A percentile compares a stretch with the other conserved stretches of the same genome.
Conservation (phyloP, 148 eudicot genomes). For the Chenopodium suecicum region DNA sequence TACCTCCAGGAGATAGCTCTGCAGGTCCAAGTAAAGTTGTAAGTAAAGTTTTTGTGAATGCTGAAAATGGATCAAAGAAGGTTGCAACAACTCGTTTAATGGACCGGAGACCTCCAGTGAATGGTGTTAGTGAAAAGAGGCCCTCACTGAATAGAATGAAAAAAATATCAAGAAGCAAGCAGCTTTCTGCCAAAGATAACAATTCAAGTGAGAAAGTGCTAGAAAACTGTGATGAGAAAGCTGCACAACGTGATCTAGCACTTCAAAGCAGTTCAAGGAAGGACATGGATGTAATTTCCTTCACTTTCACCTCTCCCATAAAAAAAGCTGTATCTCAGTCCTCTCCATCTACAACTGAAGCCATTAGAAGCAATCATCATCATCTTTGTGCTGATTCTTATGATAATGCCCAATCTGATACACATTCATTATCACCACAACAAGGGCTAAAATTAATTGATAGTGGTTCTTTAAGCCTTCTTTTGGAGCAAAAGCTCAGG, state of each 20-base stretch:
- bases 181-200: constrained; percentile 27
- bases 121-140: constrained; percentile 42
- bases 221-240: constrained; percentile 38
- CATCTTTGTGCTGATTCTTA: constrained; percentile 21
- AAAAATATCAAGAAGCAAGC: constrained; percentile 46
- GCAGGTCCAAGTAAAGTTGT: constrained; percentile 50
- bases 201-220: constrained; percentile 33
- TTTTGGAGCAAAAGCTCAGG: constrained; percentile 87
- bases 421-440: constrained; percentile 36
- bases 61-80: constrained; percentile 45
- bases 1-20: constrained; percentile 31
- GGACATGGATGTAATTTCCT: constrained; percentile 85
- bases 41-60: constrained; percentile 49
- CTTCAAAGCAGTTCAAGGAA: constrained; percentile 43
- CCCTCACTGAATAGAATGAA: constrained; percentile 44
- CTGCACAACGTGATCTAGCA: constrained; percentile 44
- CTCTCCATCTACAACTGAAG: constrained; percentile 33
- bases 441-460: constrained; percentile 48
- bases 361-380: constrained; percentile 27
- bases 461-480: constrained; percentile 73
- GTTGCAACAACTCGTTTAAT: constrained; percentile 33
- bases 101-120: constrained; percentile 40
- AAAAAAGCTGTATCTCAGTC: constrained; percentile 51
- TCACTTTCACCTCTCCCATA: constrained; percentile 94
- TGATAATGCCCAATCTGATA: constrained; percentile 35